Base-by-base conservation (phyloP, 1,284 basidiomycete species). In the Papiliotrema nemorosa region DNA sequence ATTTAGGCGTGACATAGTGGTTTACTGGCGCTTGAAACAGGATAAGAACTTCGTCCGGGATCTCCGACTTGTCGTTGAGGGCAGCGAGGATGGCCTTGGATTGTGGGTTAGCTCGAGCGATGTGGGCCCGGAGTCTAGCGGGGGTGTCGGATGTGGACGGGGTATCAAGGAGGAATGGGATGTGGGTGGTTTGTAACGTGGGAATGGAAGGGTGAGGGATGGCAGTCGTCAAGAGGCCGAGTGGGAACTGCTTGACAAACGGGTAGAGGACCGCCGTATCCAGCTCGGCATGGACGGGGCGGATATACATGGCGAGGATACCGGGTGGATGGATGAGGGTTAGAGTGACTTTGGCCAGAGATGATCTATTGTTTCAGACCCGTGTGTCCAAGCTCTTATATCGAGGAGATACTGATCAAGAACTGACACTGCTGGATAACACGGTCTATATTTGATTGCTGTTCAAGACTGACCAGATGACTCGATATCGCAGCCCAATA, bases 301-400 rank as follows among this genome's bases (percentile, higher is more conserved):
- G 74, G 36, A 79, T 69, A 60, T 78, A 76, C 77, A 79, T 78
- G 33, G 21, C 67, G 59, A 7, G n/a, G n/a, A n/a, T n/a, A n/a
- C n/a, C n/a, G 13, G 24, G 44, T 48, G 24, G 7, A 24, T 18
- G 7, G 39, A 26, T 6, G 21, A 9, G 9, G 9, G 39, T 24
- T 12, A 6, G 10, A 18, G 20, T 26, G 20, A 24, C 26, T 12
- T 10, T 10, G 31, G n/a, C 31, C n/a, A n/a, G n/a, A 34, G 31
- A 38, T 38, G 20, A 12, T 12, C 20, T 7, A 12, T 12, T 13
- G 36, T 38, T 18, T 18, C 12, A 12, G 9, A 38, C 10, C 12
- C 18, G 36, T 12, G 12, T 21, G 31, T 34, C 31, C 10, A n/a
- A 34, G 10, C n/a, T 34, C 31, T n/a, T 34, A n/a, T n/a, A n/a